Percentiles rank a stretch among this genome's conserved stretches.
Conservation (phyloP, 148 eudicot genomes). For the Camellia granthamiana region DNA sequence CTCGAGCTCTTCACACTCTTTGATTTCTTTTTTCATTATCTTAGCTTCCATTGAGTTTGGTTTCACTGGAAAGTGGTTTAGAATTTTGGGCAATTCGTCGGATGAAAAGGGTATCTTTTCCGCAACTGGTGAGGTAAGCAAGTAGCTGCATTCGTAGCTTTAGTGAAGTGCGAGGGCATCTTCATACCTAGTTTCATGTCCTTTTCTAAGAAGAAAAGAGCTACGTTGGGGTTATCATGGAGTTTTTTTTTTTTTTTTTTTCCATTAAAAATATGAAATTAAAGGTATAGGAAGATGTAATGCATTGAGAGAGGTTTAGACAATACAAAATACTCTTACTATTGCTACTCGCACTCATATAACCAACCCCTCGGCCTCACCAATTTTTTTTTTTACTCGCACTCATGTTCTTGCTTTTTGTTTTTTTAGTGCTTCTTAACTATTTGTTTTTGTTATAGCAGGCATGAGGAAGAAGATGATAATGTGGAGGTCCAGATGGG, state of each 20-base stretch:
- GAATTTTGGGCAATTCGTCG: slow-evolving; percentile 14
- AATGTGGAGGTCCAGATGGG: too few species aligned
- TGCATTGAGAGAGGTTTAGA: too few species aligned
- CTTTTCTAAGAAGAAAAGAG: slow-evolving; percentile 21
- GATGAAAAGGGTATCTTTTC: slow-evolving; percentile 28
- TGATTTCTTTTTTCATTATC: slow-evolving; percentile 4
- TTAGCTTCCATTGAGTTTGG: slow-evolving; percentile 12
- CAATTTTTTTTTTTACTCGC: too few species aligned
- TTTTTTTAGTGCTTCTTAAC: too few species aligned
- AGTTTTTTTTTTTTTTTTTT: slow-evolving; percentile 15
- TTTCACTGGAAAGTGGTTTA: slow-evolving; percentile 26
- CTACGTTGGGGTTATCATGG: slow-evolving; percentile 42
- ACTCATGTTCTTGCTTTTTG: too few species aligned
- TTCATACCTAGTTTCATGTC: slow-evolving; percentile 15
- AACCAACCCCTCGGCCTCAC: too few species aligned
- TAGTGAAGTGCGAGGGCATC: slow-evolving; percentile 26
- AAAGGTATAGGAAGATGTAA: too few species aligned
- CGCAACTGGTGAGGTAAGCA: slow-evolving; percentile 18
- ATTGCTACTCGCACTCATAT: too few species aligned
- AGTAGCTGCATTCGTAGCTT: slow-evolving; percentile 11
- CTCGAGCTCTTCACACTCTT: slow-evolving; percentile 8
- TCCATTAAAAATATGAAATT: too few species aligned
- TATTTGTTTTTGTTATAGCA: too few species aligned
- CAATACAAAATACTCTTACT: too few species aligned
- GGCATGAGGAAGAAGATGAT: too few species aligned